Evolutionary conservation across 495 filamentous ascomycete species (phyloP).

Genomic region (Podospora fimiseda): DNA sequence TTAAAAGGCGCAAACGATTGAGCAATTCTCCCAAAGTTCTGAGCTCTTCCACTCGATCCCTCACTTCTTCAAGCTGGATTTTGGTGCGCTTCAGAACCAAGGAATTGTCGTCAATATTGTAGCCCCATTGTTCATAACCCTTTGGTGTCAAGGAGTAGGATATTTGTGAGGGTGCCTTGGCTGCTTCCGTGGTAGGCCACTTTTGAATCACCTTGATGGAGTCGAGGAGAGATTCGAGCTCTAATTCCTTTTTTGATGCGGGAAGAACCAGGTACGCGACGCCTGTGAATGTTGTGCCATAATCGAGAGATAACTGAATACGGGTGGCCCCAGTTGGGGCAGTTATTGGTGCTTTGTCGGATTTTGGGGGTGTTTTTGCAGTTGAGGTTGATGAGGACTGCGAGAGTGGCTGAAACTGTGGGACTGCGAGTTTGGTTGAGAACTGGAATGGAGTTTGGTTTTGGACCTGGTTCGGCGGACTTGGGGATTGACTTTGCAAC

Average conservation of each 20-base stretch:
- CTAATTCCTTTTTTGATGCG: slow-evolving; percentile 9
- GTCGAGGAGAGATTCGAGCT: slow-evolving; percentile 12
- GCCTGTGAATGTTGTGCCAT: slow-evolving; percentile 33
- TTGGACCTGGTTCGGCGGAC: too few relatives aligned
- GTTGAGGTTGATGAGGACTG: neutral
- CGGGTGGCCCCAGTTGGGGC: slow-evolving; percentile 9
- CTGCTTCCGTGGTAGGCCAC: slow-evolving; percentile 17
- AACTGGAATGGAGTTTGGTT: too few relatives aligned
- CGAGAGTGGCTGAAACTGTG: neutral
- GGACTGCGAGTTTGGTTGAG: too few relatives aligned
- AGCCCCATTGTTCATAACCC: slow-evolving; percentile 25
- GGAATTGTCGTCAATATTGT: slow-evolving; percentile 28
- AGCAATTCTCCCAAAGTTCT: slow-evolving; percentile 15
- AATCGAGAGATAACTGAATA: slow-evolving; percentile 30
- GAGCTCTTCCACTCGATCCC: slow-evolving; percentile 13
- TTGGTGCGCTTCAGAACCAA: slow-evolving; percentile 29
- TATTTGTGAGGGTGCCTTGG: slow-evolving; percentile 27
- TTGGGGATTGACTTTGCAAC: too few relatives aligned
- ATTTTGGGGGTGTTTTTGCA: neutral
- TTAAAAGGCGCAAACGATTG: slow-evolving; percentile 11
- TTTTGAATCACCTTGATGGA: slow-evolving; percentile 20
- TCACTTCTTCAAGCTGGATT: slow-evolving; percentile 22
- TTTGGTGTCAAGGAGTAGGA: slow-evolving; percentile 25
- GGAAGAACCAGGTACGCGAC: slow-evolving; percentile 11
- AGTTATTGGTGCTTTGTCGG: neutral